phyloP scores from a whole-genome alignment of 164 flowering plant species.

The Cinnamomum chago region DNA sequence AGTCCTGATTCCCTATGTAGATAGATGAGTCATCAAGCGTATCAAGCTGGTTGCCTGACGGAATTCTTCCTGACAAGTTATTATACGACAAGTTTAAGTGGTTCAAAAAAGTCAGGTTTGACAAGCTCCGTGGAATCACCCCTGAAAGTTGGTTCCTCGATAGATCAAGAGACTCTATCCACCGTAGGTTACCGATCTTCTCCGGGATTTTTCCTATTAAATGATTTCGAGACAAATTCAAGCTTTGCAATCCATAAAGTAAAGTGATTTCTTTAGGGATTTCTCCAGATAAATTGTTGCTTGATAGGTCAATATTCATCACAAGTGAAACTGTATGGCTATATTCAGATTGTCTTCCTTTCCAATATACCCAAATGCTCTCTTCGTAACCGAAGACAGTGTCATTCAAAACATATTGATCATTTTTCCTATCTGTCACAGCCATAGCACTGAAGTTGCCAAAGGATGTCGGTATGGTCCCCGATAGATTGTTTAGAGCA shows the following conservation, averaged over 20 bases:
- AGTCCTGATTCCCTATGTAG: conserved; percentile 30
- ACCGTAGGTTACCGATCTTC: conserved; percentile 16
- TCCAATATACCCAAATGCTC: conserved; percentile 16
- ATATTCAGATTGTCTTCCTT: conserved; percentile 20
- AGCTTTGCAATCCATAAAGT: conserved; percentile 16
- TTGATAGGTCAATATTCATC: conserved; percentile 32
- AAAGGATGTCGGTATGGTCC: conserved; percentile 25
- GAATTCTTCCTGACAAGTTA: conserved; percentile 37
- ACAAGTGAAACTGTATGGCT: conserved; percentile 32
- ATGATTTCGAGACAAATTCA: conserved; percentile 41
- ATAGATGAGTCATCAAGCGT: conserved; percentile 25
- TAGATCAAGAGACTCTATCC: conserved; percentile 37
- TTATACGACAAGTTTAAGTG: conserved; percentile 39
- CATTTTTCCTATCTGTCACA: background rate
- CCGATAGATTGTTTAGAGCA: conserved; percentile 17
- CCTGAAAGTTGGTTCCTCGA: conserved; percentile 42
- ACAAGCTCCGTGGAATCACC: conserved; percentile 35
- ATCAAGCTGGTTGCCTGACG: conserved; percentile 27
- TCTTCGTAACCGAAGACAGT: conserved; percentile 27
- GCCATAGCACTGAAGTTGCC: conserved; percentile 19
- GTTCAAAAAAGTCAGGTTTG: conserved; percentile 21
- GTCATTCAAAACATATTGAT: background rate
- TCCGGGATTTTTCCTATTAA: conserved; percentile 35
- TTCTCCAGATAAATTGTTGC: conserved; percentile 28
- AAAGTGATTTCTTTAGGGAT: conserved; percentile 26